Evolutionary conservation across 2,329 filamentous ascomycete genomes (phyloP).

Genomic region (Fusarium drepaniforme): DNA sequence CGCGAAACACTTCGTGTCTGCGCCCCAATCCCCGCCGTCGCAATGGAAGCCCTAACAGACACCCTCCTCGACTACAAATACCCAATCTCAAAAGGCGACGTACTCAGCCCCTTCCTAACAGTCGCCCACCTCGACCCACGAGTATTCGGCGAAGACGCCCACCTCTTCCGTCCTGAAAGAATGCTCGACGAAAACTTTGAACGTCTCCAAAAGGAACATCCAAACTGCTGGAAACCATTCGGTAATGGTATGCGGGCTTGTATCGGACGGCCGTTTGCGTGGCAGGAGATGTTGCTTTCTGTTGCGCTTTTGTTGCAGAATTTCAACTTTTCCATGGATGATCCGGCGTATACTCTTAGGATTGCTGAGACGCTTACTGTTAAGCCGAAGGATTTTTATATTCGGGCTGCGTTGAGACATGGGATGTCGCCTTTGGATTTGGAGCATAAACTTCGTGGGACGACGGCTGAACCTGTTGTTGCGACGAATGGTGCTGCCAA

Average conservation of each 20-base stretch:
- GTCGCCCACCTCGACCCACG: constrained; percentile 66
- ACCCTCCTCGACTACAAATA: constrained; percentile 67
- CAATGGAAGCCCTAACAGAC: constrained; percentile 51
- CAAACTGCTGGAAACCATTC: constrained; percentile 63
- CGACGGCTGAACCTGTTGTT: constrained; percentile 19
- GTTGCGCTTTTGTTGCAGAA: constrained; percentile 72
- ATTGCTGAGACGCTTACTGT: constrained; percentile 68
- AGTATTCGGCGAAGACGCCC: constrained; percentile 68
- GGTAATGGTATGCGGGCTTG: constrained; percentile 65
- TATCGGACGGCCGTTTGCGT: constrained; percentile 66
- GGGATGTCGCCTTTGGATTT: constrained; percentile 52
- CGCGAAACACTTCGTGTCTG: constrained; percentile 62
- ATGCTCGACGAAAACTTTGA: constrained; percentile 68
- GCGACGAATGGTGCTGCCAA: constrained; percentile 15
- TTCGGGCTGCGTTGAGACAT: constrained; percentile 66
- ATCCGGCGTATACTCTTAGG: constrained; percentile 66
- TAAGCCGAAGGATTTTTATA: constrained; percentile 71
- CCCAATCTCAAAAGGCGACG: constrained; percentile 57
- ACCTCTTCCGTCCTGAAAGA: constrained; percentile 70
- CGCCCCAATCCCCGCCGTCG: constrained; percentile 44
- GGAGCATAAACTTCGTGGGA: constrained; percentile 46
- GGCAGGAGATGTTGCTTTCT: constrained; percentile 63
- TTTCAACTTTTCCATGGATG: constrained; percentile 72
- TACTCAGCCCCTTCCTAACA: constrained; percentile 58
- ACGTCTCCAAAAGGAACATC: constrained; percentile 46